Percentiles rank a stretch among this genome's conserved stretches.
phyloP scores from a whole-genome alignment of 129 eudicot species.

The Helianthus tuberosus region DNA sequence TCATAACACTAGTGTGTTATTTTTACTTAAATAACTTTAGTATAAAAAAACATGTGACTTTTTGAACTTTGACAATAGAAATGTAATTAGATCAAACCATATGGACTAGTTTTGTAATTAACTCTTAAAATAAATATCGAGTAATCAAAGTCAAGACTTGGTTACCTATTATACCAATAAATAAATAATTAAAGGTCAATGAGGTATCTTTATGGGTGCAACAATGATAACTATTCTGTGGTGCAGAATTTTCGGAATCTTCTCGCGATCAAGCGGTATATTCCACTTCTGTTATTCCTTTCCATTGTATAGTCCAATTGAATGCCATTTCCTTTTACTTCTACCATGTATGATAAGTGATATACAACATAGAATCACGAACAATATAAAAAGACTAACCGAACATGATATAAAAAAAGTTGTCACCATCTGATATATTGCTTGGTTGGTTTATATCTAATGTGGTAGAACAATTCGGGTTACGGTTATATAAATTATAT shows the following conservation, averaged over 20 bases:
- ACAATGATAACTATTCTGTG: not conserved
- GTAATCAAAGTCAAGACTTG: not conserved
- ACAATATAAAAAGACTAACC: not conserved
- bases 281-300: slow-evolving; percentile 1
- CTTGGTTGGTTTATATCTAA: not conserved
- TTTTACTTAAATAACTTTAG: too few relatives aligned
- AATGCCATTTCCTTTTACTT: not conserved
- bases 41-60: too few relatives aligned
- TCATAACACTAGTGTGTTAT: too few relatives aligned
- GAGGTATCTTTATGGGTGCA: not conserved
- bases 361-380: not conserved
- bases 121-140: not conserved
- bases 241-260: not conserved
- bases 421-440: not conserved
- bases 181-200: not conserved
- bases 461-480: not conserved
- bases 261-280: not conserved
- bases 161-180: not conserved
- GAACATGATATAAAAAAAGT: too few relatives aligned
- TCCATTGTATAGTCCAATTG: not conserved
- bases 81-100: too few relatives aligned
- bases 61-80: too few relatives aligned
- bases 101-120: too few relatives aligned
- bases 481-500: too few relatives aligned
- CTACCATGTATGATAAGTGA: not conserved